Percentiles rank a stretch among this genome's conserved stretches.
These are phyloP conservation scores for Austroboletus festivus DNA, from an alignment of 768 basidiomycete genomes.

Conservation along the genomic window DNA sequence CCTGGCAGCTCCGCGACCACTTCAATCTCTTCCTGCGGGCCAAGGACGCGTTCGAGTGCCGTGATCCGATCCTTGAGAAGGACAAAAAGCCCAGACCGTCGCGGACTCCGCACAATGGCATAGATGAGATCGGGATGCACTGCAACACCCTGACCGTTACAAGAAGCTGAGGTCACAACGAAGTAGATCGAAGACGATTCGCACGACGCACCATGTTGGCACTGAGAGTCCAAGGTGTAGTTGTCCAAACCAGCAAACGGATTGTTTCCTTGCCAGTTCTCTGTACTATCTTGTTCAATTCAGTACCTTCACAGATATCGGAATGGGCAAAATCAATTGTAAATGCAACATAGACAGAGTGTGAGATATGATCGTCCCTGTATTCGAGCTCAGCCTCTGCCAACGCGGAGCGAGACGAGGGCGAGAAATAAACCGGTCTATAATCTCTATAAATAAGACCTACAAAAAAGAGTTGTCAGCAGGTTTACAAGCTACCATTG, in stretches of 20 bases:
- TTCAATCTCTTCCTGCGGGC: conserved; percentile 20
- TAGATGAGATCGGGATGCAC: conserved; percentile 75
- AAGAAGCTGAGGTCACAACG: not conserved
- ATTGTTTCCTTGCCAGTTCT: conserved; percentile 36
- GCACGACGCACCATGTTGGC: conserved; percentile 77
- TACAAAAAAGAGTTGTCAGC: conserved; percentile 20
- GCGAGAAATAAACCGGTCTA: conserved; percentile 92
- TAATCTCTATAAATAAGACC: conserved; percentile 83
- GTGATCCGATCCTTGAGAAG: conserved; percentile 52
- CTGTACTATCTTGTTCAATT: conserved; percentile 22
- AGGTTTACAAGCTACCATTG: not conserved
- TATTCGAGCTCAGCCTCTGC: conserved; percentile 95
- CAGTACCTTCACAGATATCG: conserved; percentile 12
- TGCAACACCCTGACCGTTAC: conserved; percentile 72
- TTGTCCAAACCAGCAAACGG: conserved; percentile 87
- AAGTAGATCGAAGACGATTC: not conserved
- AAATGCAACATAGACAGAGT: conserved; percentile 85
- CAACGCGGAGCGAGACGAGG: conserved; percentile 88
- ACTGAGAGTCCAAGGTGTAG: conserved; percentile 95
- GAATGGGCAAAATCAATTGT: conserved; percentile 42
- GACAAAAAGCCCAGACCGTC: conserved; percentile 36
- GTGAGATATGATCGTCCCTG: conserved; percentile 83
- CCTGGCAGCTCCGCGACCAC: conserved; percentile 23
- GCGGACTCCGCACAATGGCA: conserved; percentile 40
- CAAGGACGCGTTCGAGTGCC: conserved; percentile 26